phyloP scores from a whole-genome alignment of 2,329 filamentous ascomycete species.

The Aaosphaeria arxii region DNA sequence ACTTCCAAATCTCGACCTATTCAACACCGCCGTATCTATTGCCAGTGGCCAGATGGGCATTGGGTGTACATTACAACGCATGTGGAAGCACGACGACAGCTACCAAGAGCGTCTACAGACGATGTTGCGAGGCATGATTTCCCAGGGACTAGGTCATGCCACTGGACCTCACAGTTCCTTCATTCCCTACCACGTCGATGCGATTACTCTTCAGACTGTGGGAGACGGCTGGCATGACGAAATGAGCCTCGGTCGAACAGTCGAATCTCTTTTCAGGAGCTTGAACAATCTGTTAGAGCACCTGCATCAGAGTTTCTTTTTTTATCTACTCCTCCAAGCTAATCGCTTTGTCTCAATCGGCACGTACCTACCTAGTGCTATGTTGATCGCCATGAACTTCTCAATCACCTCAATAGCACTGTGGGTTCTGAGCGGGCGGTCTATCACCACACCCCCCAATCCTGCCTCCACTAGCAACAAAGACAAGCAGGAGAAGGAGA shows the following conservation, averaged over 20 bases:
- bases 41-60: constrained; percentile 92
- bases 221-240: constrained; percentile 96
- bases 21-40: constrained; percentile 90
- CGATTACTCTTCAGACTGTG: constrained; percentile 86
- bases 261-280: constrained; percentile 89
- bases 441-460: constrained; percentile 15
- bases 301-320: constrained; percentile 98
- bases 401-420: constrained; percentile 91
- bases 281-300: constrained; percentile 96
- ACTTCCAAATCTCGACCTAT: constrained; percentile 88
- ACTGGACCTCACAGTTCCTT: constrained; percentile 92
- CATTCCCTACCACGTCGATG: constrained; percentile 96
- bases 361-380: constrained; percentile 95
- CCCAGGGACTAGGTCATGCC: constrained; percentile 83
- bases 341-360: constrained; percentile 97
- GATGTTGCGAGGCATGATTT: constrained; percentile 89
- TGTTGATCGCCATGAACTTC: constrained; percentile 92
- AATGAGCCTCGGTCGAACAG: constrained; percentile 85
- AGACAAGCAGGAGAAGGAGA: constrained; percentile 1
- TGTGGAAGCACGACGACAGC: constrained; percentile 72
- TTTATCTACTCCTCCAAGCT: constrained; percentile 89
- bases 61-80: constrained; percentile 76
- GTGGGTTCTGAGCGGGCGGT: constrained; percentile 81
- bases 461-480: constrained; percentile 22
- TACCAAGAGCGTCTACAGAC: constrained; percentile 82